Percentiles rank a stretch among this genome's conserved stretches.
Conservation (phyloP, 2,329 filamentous ascomycete genomes). For the Eurotiales sp. region DNA sequence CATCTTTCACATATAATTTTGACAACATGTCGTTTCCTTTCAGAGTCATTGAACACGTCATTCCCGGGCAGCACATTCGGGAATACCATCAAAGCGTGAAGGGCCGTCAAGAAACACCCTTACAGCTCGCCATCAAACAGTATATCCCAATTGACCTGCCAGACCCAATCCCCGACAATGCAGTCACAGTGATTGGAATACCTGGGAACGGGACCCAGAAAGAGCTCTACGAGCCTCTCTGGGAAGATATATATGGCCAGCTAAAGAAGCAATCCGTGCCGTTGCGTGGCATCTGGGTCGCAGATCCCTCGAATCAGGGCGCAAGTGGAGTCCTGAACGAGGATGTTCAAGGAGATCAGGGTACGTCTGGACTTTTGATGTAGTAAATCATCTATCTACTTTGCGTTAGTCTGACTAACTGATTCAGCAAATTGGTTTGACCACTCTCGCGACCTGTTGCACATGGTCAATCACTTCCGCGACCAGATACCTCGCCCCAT, state of each 20-base stretch:
- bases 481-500: slow-evolving; percentile 51
- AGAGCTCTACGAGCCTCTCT: slow-evolving; percentile 83
- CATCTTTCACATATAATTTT: background rate
- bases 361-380: slow-evolving; percentile 13
- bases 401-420: background rate
- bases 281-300: slow-evolving; percentile 76
- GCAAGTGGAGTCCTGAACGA: slow-evolving; percentile 71
- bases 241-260: slow-evolving; percentile 66
- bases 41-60: slow-evolving; percentile 37
- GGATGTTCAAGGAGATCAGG: slow-evolving; percentile 65
- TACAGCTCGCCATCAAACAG: slow-evolving; percentile 53
- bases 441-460: slow-evolving; percentile 70
- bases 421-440: slow-evolving; percentile 67
- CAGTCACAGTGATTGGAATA: slow-evolving; percentile 15
- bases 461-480: slow-evolving; percentile 38
- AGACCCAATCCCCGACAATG: slow-evolving; percentile 37
- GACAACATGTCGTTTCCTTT: background rate
- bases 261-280: slow-evolving; percentile 54
- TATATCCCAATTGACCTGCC: slow-evolving; percentile 50
- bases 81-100: slow-evolving; percentile 49
- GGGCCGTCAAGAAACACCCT: slow-evolving; percentile 47
- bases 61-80: slow-evolving; percentile 51
- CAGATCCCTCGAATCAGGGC: slow-evolving; percentile 75
- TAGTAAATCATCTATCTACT: background rate
- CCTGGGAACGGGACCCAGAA: slow-evolving; percentile 30